These are phyloP conservation scores for Echinochloa phyllopogon DNA, from an alignment of 176 grass and related monocot species.

Conservation along the genomic window DNA sequence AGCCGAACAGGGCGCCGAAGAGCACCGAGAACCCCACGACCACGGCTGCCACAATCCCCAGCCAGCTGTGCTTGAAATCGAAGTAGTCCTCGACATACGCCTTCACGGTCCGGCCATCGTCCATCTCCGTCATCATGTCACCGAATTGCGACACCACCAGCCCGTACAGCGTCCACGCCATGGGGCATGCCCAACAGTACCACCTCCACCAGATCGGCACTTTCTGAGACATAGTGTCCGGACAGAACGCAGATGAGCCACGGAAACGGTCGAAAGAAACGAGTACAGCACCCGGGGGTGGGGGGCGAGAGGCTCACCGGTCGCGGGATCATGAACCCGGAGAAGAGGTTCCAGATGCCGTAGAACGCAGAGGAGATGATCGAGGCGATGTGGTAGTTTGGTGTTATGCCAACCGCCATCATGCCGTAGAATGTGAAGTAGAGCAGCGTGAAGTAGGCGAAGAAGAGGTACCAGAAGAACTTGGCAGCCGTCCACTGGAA, in stretches of 20 bases:
- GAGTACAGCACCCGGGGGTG: too few relatives aligned
- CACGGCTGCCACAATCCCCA: constrained; percentile 56
- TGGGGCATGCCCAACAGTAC: constrained; percentile 70
- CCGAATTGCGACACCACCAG: constrained; percentile 75
- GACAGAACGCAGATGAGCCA: constrained; percentile 10
- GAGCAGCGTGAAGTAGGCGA: constrained; percentile 81
- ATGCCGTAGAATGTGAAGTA: constrained; percentile 98
- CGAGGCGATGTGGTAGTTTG: constrained; percentile 69
- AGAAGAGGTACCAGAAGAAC: constrained; percentile 92
- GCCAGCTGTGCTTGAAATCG: constrained; percentile 67
- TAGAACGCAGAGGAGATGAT: constrained; percentile 77
- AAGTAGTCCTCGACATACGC: constrained; percentile 54
- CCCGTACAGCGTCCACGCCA: constrained; percentile 80
- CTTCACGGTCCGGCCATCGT: constrained; percentile 28
- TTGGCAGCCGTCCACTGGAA: constrained; percentile 83
- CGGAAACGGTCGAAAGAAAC: background rate
- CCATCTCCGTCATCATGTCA: constrained; percentile 40
- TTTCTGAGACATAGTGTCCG: constrained; percentile 52
- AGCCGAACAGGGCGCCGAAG: constrained; percentile 67
- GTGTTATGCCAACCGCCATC: constrained; percentile 83
- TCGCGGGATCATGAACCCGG: constrained; percentile 72
- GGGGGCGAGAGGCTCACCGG: constrained; percentile 48
- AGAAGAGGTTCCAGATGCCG: constrained; percentile 82
- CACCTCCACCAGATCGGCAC: constrained; percentile 89
- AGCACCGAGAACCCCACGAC: constrained; percentile 57